These are phyloP conservation scores for Olyra latifolia DNA, from an alignment of 176 grass and related monocot species.

Conservation along the genomic window DNA sequence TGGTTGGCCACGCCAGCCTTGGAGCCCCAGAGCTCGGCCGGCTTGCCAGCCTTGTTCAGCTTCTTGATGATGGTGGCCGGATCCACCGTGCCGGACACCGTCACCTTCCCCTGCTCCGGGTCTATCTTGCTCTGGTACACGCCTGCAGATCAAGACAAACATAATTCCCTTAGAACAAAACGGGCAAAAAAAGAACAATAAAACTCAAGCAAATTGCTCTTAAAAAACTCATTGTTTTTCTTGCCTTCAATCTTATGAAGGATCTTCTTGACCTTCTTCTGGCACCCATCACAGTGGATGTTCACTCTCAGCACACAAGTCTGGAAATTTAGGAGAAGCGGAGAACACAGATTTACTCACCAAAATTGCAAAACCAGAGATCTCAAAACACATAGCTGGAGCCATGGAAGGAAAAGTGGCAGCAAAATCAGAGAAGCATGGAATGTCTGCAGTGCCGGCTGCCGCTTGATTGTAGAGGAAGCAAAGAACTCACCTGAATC, in stretches of 20 bases:
- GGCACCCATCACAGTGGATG: constrained; percentile 69
- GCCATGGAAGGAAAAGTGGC: constrained; percentile 28
- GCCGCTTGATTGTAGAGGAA: neutral
- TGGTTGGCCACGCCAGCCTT: constrained; percentile 37
- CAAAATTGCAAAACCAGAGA: neutral
- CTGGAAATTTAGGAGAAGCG: constrained; percentile 37
- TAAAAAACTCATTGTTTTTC: neutral
- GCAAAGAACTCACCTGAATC: constrained; percentile 50
- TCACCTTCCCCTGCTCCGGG: constrained; percentile 61
- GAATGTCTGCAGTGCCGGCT: neutral
- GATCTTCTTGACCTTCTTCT: constrained; percentile 73
- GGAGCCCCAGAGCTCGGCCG: constrained; percentile 54
- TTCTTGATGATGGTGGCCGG: constrained; percentile 62
- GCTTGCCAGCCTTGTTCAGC: constrained; percentile 64
- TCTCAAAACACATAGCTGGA: neutral
- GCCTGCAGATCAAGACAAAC: constrained; percentile 44
- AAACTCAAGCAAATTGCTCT: neutral
- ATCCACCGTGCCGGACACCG: constrained; percentile 58
- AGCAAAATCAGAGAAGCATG: constrained; percentile 6
- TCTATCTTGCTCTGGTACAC: constrained; percentile 60
- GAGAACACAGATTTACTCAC: constrained; percentile 18
- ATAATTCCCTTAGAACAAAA: constrained; percentile 7
- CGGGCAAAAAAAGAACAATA: neutral
- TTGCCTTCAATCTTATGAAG: constrained; percentile 74
- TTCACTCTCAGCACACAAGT: constrained; percentile 77